A percentile compares a stretch with the other conserved stretches of the same genome.
phyloP scores from a whole-genome alignment of 2,329 filamentous ascomycete species.

The Colletotrichum falcatum region DNA sequence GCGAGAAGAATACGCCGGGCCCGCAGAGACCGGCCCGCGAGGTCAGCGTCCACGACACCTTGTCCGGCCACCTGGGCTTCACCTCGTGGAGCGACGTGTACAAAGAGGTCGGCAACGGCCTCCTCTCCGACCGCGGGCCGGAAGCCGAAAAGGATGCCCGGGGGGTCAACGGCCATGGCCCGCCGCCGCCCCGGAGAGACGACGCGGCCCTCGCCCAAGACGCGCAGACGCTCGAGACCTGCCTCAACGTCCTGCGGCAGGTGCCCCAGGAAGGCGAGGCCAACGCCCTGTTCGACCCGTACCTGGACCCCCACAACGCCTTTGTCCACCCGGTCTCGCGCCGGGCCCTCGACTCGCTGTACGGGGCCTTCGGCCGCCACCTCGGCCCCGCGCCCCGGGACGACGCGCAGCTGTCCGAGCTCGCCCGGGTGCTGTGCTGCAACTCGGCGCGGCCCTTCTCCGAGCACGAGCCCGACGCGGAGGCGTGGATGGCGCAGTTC shows the following conservation, averaged over 20 bases:
- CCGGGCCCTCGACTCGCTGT: constrained; percentile 39
- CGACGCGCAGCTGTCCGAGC: constrained; percentile 20
- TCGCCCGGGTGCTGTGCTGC: constrained; percentile 45
- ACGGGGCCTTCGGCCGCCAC: constrained; percentile 41
- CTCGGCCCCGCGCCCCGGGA: constrained; percentile 41
- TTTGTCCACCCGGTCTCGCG: constrained; percentile 40
- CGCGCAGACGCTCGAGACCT: constrained; percentile 49
- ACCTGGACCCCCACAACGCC: constrained; percentile 42
- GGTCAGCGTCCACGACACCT: background rate
- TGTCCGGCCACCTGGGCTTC: constrained; percentile 56
- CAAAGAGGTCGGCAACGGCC: constrained; percentile 55
- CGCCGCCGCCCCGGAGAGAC: constrained; percentile 34
- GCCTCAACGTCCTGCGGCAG: constrained; percentile 52
- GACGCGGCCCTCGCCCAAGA: background rate
- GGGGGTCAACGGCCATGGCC: constrained; percentile 49
- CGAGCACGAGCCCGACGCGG: constrained; percentile 30
- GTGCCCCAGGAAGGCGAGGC: constrained; percentile 46
- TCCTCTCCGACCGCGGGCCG: constrained; percentile 46
- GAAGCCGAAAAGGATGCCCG: background rate
- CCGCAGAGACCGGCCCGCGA: background rate
- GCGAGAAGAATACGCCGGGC: background rate
- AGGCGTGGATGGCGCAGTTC: constrained; percentile 36
- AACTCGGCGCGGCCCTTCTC: constrained; percentile 38
- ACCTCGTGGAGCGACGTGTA: constrained; percentile 58
- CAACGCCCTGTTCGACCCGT: constrained; percentile 32